phyloP scores from a whole-genome alignment of 176 grass and related monocot species.

The Microstegium vimineum region DNA sequence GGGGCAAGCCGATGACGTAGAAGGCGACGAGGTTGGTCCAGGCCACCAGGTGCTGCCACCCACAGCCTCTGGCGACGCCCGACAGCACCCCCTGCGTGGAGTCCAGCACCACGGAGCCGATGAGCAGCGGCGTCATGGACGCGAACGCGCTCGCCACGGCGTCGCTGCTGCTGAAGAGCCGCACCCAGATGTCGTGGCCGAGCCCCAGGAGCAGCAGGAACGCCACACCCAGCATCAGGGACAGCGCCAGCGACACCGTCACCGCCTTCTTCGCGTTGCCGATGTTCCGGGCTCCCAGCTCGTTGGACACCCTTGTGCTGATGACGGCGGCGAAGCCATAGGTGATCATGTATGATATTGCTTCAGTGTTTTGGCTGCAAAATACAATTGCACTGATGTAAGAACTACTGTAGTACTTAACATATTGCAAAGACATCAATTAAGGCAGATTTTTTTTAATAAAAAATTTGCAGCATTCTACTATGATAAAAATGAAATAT shows the following conservation, averaged over 20 bases:
- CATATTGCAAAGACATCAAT: too few species aligned
- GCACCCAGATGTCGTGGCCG: conserved; percentile 35
- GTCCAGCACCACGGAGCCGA: conserved; percentile 48
- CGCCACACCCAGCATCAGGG: conserved; percentile 29
- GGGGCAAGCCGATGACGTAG: conserved; percentile 55
- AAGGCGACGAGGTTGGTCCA: conserved; percentile 69
- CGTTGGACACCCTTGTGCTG: conserved; percentile 68
- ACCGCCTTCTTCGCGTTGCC: conserved; percentile 40
- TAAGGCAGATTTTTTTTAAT: too few species aligned
- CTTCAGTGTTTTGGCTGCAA: conserved; percentile 45
- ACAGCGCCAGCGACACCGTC: conserved; percentile 29
- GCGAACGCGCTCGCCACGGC: conserved; percentile 32
- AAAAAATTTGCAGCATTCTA: too few species aligned
- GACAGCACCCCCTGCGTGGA: conserved; percentile 54
- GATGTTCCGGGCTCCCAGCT: conserved; percentile 48
- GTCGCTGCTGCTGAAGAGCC: conserved; percentile 40
- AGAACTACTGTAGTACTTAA: conserved; percentile 6
- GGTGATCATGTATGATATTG: conserved; percentile 51
- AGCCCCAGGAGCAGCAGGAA: conserved; percentile 39
- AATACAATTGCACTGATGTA: not conserved
- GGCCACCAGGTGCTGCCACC: conserved; percentile 65
- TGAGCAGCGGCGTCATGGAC: conserved; percentile 50
- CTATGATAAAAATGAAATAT: too few species aligned
- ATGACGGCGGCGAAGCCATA: conserved; percentile 53
- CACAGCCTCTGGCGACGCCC: conserved; percentile 62